Base-by-base conservation (phyloP, 2,329 filamentous ascomycete genomes). In the Calonectria pauciramosa region DNA sequence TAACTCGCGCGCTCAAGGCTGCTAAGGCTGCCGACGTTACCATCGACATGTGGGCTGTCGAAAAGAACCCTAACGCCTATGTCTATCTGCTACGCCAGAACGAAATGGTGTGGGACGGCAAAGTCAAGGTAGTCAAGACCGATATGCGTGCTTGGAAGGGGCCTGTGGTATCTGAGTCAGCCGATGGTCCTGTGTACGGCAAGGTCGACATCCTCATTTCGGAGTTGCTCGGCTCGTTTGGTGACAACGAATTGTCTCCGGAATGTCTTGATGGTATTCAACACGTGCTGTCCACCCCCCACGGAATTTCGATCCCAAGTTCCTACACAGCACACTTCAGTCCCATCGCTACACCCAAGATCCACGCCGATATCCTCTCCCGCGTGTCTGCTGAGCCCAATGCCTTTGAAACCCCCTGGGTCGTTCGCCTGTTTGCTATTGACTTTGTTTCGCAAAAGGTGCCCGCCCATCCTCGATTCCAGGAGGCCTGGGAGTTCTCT, bases 81-180 rank as follows among this genome's bases (percentile, higher is more conserved):
- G 96, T 99, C 9, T 93, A 98, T 78, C 91, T 99, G 3, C 92
- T 98, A 75, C 91, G 95, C 30, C 95, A 97, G 82, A 99, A 99
- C 82, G 89, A 93, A 77, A 91, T 90, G 23, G 89, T 92, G n/a
- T 99, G 97, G 97, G 90, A 88, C 72, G 92, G 93, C 28, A 90
- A 90, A 68, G 96, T 98, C 26, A 96, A 93, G 2, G 91, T 99
- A 38, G 93, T 99, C 77, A 97, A 98, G 86, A 98, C 96, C 0
- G 97, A 99, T 84, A 99, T 99, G 97, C 93, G 97, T 64, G 94
- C 94, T 74, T 99, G 97, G 97, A 94, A 94, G 81, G 97, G 97
- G 0, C 96, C 96, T 1, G 83, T 91, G 0, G 82, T 90, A 23
- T 86, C 87, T 65, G 83, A 86, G 75, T 84, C 87, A 11, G 80